Evolutionary conservation across 805 yeast genomes (phyloP), one percentile per base, ranked within the genome.

Genomic region (Myxozyma lipomycoides): DNA sequence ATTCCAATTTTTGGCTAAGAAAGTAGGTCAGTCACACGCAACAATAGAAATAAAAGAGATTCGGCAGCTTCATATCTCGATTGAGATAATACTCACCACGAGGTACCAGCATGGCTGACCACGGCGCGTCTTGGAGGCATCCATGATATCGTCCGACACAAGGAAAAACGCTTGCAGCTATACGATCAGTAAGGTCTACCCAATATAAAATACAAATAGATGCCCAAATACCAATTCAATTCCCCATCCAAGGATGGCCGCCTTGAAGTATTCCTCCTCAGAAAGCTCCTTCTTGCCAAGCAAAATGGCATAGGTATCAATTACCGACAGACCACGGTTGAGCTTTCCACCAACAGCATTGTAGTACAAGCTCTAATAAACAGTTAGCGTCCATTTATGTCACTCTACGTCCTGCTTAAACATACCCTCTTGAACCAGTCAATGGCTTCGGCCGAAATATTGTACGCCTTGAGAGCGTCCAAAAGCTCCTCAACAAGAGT

Each of bases 121-220:
- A 70, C 98, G 84, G 77, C 98, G 86, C 38, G 98, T 93, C 69
- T 87, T 84, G 30, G 96, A 86, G 61, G 82, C 81, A 70, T 93
- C 98, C 98, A 93, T 93, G 82, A 93, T 93, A 68, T 93, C 98
- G 69, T 93, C 98, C 28, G 98, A 95, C 50, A 93, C 98, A 64
- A 93, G 77, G 76, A 93, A 93, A 69, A 87, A 93, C 1, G 97
- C 98, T 73, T 91, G 98, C 61, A 91, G 76, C 56, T 54, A 40
- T 3, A 36, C 6, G 0, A 17, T 35, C 18, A 35, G 6, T 35
- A 35, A 15, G n/a, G n/a, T n/a, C n/a, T n/a, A n/a, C 6, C 19
- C 38, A 35, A 6, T 10, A 7, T 10, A 17, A 6, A 12, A 35
- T 5, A 35, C 38, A 35, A 10, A 15, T 35, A 28, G 10, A 28